Evolutionary conservation across 495 filamentous ascomycete species (phyloP).

Genomic region (Talaromyces stipitatus): DNA sequence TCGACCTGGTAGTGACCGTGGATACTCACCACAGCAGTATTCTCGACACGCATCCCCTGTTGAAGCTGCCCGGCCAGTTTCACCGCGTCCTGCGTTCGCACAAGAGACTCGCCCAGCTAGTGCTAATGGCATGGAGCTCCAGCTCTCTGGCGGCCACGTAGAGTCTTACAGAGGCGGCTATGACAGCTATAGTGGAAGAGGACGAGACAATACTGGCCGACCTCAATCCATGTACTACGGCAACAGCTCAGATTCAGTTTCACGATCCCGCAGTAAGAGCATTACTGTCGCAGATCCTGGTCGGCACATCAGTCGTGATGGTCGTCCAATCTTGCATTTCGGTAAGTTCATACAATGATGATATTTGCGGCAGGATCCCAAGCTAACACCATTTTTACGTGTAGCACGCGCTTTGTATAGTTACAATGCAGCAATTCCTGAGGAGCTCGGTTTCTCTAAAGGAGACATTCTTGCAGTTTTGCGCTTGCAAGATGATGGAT

Average conservation of each 20-base stretch:
- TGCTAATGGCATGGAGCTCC: conserved; percentile 70
- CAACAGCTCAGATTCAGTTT: conserved; percentile 28
- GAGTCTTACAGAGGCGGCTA: conserved; percentile 40
- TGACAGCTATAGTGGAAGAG: conserved; percentile 48
- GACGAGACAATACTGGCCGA: conserved; percentile 28
- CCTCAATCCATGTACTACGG: conserved; percentile 59
- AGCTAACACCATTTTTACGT: no score
- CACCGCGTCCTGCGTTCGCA: conserved; percentile 49
- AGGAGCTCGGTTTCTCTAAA: conserved; percentile 89
- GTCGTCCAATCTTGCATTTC: conserved; percentile 81
- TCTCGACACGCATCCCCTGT: conserved; percentile 49
- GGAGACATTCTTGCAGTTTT: conserved; percentile 88
- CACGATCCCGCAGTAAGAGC: conserved; percentile 71
- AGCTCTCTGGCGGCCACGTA: conserved; percentile 52
- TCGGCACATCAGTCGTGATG: conserved; percentile 75
- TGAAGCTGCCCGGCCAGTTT: conserved; percentile 46
- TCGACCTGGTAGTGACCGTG: conserved; percentile 27
- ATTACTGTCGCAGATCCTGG: conserved; percentile 51
- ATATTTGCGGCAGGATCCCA: no score
- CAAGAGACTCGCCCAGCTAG: conserved; percentile 57
- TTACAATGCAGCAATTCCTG: conserved; percentile 89
- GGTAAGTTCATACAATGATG: conserved; percentile 50
- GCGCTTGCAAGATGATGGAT: conserved; percentile 92
- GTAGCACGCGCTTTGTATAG: conserved; percentile 87
- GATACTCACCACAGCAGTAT: conserved; percentile 43